Conservation (phyloP, 202 grass and related monocot genomes). For the Setaria italica region DNA sequence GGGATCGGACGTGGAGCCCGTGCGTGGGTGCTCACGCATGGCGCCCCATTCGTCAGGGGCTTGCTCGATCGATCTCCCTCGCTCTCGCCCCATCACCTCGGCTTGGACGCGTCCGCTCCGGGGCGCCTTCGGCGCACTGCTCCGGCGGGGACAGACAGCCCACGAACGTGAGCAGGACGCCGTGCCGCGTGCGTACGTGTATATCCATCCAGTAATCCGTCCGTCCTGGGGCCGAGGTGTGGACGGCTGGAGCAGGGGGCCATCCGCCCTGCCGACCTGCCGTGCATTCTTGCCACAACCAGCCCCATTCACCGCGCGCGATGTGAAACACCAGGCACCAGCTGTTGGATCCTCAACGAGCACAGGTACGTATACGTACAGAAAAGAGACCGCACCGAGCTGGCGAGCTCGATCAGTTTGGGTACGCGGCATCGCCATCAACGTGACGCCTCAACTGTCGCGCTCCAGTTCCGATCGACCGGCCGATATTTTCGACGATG, state of each 20-base stretch:
- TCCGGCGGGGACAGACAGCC: slow-evolving; percentile 1
- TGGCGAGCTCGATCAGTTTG: neutral
- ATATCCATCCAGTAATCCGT: neutral
- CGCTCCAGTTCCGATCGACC: neutral
- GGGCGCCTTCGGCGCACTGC: neutral
- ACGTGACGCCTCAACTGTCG: slow-evolving; percentile 12
- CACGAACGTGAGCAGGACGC: neutral
- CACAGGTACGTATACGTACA: neutral
- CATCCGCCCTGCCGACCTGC: neutral
- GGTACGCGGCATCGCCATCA: neutral
- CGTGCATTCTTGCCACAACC: neutral
- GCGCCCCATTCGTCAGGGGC: neutral
- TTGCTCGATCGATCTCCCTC: neutral
- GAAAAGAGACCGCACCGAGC: neutral
- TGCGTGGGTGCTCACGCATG: neutral
- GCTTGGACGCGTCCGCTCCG: neutral
- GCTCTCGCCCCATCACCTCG: neutral
- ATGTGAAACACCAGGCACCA: neutral
- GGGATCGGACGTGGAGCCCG: neutral
- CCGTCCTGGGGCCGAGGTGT: neutral
- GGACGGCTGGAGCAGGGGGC: neutral
- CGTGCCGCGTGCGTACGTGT: neutral
- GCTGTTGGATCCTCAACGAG: neutral
- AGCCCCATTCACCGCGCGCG: neutral
- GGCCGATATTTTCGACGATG: neutral